A percentile compares a stretch with the other conserved stretches of the same genome.
Evolutionary conservation across 148 eudicot species (phyloP).

Genomic region (Camellia lanceoleosa): DNA sequence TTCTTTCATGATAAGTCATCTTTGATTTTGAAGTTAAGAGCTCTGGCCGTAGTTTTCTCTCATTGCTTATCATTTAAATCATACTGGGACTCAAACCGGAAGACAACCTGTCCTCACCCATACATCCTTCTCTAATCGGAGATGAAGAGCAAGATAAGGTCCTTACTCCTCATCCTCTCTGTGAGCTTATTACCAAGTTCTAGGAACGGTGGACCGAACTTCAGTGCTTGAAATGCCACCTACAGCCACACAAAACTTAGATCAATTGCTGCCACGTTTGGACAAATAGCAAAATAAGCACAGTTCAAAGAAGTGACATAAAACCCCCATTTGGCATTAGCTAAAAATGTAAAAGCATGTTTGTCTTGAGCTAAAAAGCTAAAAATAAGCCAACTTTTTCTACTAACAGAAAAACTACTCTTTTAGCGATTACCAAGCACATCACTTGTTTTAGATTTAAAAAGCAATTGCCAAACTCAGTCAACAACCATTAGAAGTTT

Average conservation of each 20-base stretch:
- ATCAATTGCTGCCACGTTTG: conserved; percentile 7
- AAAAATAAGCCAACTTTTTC: no score
- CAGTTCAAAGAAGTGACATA: not conserved
- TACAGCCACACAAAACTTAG: conserved; percentile 21
- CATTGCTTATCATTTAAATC: conserved; percentile 62
- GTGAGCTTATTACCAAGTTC: conserved; percentile 75
- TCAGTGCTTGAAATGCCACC: conserved; percentile 97
- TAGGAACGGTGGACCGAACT: conserved; percentile 67
- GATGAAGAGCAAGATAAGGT: conserved; percentile 86
- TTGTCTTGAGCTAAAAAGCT: no score
- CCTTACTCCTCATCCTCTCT: conserved; percentile 80
- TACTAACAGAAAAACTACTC: no score
- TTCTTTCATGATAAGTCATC: conserved; percentile 85
- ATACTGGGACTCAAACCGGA: conserved; percentile 67
- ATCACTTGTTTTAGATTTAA: no score
- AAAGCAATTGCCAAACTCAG: not conserved
- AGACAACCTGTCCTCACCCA: conserved; percentile 98
- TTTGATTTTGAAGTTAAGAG: conserved; percentile 83
- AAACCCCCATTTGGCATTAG: not conserved
- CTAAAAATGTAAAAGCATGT: no score
- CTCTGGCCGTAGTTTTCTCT: conserved; percentile 69
- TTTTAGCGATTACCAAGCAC: no score
- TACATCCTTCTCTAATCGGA: conserved; percentile 91
- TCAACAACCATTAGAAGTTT: not conserved
- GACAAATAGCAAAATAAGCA: not conserved